Base-by-base conservation (phyloP, 352 stramenopile species). In the Pythium utonaiense region DNA sequence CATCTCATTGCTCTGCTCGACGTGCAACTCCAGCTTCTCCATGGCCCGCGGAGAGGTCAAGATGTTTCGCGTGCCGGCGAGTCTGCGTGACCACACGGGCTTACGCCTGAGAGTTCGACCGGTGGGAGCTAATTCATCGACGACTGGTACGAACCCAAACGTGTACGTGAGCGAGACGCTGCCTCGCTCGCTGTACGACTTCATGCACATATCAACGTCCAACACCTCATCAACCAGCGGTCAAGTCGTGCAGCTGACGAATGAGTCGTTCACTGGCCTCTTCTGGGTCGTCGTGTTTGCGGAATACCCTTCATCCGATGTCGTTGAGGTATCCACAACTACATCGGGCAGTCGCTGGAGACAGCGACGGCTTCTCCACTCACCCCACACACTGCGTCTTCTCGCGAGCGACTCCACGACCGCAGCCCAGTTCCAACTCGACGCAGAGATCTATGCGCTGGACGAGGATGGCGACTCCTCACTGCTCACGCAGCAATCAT, bases 271-370 rank as follows among this genome's bases (percentile, higher is more conserved):
- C 49, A 74, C 83, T 3, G 84, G 80, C 0, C 69, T 80, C 25
- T 91, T 86, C 60, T 91, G 78, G 78, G 78, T 91, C 22, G 75
- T 88, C 57, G 74, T 93, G 34, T 86, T 89, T 68, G 75, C 81
- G 7, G 69, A 88, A 13, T 83, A 86, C 40, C 73, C 73, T 27
- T 60, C 69, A 3, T 70, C 57, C 6, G 61, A 42, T 22, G 41
- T 19, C 6, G 50, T 45, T 19, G 33, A 57, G 6, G 22, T 49
- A 19, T 30, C 53, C 40, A 44, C 25, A 55, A 27, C 40, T 27
- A 19, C 25, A 3, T 47, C 40, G 6, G 28, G 24, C 17, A 8
- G 6, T n/a, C 17, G 51, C 22, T 48, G 45, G 42, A 24, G 13
- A 12, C 16, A 31, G 51, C 6, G 60, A 62, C 6, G 67, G 52